Base-by-base conservation (phyloP, 2,329 filamentous ascomycete species). In the Venturia carpophila region DNA sequence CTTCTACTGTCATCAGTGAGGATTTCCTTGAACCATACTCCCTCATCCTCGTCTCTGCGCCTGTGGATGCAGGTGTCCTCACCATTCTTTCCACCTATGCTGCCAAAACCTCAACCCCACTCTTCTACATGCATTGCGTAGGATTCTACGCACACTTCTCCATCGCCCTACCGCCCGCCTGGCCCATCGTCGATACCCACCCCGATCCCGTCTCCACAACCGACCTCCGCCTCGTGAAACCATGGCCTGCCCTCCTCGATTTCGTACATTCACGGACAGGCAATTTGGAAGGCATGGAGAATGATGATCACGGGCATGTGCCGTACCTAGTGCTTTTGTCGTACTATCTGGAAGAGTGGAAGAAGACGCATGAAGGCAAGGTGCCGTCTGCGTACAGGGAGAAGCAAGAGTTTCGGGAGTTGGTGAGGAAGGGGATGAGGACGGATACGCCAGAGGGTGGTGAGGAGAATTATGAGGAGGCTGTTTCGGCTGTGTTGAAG, bases 391-490 rank as follows among this genome's bases (percentile, higher is more conserved):
- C 81, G 2, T 97, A 95, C 77, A 86, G 88, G 68, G 91, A 97
- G 68, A 99, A 99, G 79, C 87, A 82, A 9, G 87, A 87, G 17
- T 97, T 99, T 74, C 83, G 90, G 65, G 83, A 87, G 37, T 76
- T 87, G 15, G 85, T 99, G 1, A 80, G 85, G 13, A 80, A 81
- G 6, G 85, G 83, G 2, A 84, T 88, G 70, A 85, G 92, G 70
- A 89, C 80, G 62, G 79, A 88, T 69, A 95, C 86, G 66, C 75
- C 91, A 0, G 92, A 96, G 74, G 92, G 92, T 58, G 90, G 89
- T 65, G 94, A 99, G 73, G 94, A 99, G 78, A 99, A 99, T 75
- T 99, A 92, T 72, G 91, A 97, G 67, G 94, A 99, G 76, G 95
- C 94, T 4, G 86, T 87, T 58, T 87, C 86, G 17, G 91, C 92